Conservation (phyloP, 2,329 filamentous ascomycete genomes). For the Ophiostoma ulmi region DNA sequence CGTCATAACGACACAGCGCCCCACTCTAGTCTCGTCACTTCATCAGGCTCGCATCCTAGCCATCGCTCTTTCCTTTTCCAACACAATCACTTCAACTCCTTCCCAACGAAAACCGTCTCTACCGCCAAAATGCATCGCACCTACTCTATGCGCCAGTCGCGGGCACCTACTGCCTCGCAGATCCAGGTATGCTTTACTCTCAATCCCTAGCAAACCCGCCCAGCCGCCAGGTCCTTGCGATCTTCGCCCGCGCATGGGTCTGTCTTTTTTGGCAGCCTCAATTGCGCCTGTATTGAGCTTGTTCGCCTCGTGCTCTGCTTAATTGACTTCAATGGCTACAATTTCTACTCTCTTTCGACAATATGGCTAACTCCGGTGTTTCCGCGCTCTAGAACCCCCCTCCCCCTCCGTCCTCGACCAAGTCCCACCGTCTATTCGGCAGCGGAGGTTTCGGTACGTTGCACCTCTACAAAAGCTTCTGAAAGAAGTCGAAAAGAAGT, state of each 20-base stretch:
- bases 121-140: conserved; percentile 82
- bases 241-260: neutral
- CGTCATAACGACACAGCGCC: conserved; percentile 7
- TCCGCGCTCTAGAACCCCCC: conserved; percentile 68
- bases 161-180: conserved; percentile 87
- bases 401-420: conserved; percentile 85
- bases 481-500: neutral
- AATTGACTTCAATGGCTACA: neutral
- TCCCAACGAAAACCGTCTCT: neutral
- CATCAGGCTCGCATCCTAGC: neutral
- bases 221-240: neutral
- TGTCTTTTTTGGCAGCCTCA: neutral
- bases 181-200: conserved; percentile 46
- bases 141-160: conserved; percentile 96
- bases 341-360: neutral
- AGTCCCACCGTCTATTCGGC: conserved; percentile 84
- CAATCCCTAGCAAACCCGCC: neutral
- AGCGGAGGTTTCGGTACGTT: conserved; percentile 76
- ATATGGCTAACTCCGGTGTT: conserved; percentile 1
- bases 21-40: conserved; percentile 6
- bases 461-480: neutral
- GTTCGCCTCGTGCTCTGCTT: neutral
- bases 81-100: neutral
- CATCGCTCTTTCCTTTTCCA: conserved; percentile 14
- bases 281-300: neutral